A percentile compares a stretch with the other conserved stretches of the same genome.
Evolutionary conservation across 108 stramenopile species (phyloP).

Genomic region (Chaetoceros tenuissimus): DNA sequence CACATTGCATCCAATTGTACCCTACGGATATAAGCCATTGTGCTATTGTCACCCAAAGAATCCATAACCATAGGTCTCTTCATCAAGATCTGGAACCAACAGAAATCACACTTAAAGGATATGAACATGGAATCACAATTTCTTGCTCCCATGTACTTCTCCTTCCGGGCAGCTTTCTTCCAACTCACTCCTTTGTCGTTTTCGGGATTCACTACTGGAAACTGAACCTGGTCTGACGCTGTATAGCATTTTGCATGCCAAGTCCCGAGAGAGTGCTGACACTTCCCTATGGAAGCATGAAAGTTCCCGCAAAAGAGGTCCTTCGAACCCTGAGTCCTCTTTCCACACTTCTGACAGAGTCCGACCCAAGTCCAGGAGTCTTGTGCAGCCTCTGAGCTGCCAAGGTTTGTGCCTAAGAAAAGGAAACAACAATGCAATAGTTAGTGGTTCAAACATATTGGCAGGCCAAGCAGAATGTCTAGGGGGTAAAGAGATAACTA

Average conservation of each 20-base stretch:
- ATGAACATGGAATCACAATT: conserved; percentile 21
- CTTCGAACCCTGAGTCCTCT: conserved; percentile 1
- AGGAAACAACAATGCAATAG: conserved; percentile 25
- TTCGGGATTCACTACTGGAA: not conserved
- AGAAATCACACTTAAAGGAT: conserved; percentile 40
- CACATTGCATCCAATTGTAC: conserved; percentile 47
- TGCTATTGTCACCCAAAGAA: not conserved
- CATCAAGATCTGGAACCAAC: conserved; percentile 32
- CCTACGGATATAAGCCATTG: conserved; percentile 13
- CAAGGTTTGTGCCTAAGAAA: conserved; percentile 17
- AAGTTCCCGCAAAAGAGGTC: conserved; percentile 47
- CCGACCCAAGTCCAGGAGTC: conserved; percentile 8
- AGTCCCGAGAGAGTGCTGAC: conserved; percentile 13
- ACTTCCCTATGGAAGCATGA: conserved; percentile 8
- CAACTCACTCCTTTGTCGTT: conserved; percentile 6
- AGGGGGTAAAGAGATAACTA: conserved; percentile 6
- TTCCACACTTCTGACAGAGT: conserved; percentile 23
- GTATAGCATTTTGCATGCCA: conserved; percentile 33
- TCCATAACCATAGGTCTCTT: conserved; percentile 8
- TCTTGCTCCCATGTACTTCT: conserved; percentile 11
- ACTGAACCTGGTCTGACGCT: not conserved
- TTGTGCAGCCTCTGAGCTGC: conserved; percentile 8
- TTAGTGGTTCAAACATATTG: conserved; percentile 25
- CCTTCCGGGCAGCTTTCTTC: not conserved
- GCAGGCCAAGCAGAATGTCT: conserved; percentile 17